These are phyloP conservation scores for Eimeria tenella DNA, from an alignment of 169 alveolate genomes.

Conservation along the genomic window DNA sequence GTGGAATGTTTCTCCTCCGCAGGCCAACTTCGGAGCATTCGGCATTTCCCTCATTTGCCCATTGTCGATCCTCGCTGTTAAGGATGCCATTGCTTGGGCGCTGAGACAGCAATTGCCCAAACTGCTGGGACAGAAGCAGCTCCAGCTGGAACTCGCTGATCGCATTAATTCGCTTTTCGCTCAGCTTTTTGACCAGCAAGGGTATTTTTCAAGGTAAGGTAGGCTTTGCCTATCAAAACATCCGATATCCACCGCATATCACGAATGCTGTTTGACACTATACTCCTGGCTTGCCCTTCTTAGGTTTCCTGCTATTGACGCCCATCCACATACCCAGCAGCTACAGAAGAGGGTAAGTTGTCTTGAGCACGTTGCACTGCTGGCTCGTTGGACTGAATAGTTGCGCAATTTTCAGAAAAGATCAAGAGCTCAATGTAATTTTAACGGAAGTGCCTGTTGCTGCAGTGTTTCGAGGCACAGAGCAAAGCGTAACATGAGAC, in stretches of 20 bases:
- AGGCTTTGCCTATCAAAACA: not conserved
- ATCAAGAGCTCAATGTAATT: no score
- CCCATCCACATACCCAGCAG: slow-evolving; percentile 53
- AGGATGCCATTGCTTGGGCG: slow-evolving; percentile 63
- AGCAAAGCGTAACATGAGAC: not conserved
- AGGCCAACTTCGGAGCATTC: slow-evolving; percentile 33
- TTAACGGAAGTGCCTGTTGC: no score
- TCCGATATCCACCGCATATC: no score
- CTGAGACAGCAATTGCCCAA: slow-evolving; percentile 35
- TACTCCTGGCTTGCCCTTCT: not conserved
- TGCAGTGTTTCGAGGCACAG: no score
- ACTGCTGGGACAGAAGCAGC: not conserved
- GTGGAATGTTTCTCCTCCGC: not conserved
- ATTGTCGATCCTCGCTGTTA: slow-evolving; percentile 47
- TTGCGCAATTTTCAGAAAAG: no score
- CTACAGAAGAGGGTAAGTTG: slow-evolving; percentile 36
- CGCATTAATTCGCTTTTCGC: slow-evolving; percentile 52
- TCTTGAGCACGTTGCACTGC: not conserved
- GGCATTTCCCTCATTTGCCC: slow-evolving; percentile 51
- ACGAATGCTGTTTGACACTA: not conserved
- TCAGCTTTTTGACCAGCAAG: slow-evolving; percentile 51
- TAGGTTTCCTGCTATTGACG: slow-evolving; percentile 66
- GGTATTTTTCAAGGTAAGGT: slow-evolving; percentile 50
- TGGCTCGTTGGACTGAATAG: not conserved
- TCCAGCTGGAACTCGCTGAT: slow-evolving; percentile 60